phyloP scores from a whole-genome alignment of 164 flowering plant species.

The Vitis rupestris region DNA sequence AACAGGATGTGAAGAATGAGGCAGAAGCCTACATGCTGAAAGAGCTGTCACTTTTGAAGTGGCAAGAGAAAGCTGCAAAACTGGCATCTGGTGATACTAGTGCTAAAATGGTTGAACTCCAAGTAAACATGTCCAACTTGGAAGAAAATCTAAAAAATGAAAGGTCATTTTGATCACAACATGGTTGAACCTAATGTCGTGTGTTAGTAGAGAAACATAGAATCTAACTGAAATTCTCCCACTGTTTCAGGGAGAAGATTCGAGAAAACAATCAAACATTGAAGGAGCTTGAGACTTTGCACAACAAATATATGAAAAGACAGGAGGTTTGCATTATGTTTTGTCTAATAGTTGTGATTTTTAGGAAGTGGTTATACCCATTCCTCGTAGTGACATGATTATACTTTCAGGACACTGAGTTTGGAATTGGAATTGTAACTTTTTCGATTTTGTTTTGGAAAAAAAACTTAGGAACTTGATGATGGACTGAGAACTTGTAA shows the following conservation, averaged over 20 bases:
- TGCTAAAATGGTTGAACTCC: conserved; percentile 46
- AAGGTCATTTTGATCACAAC: conserved; percentile 43
- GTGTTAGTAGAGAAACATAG: not conserved
- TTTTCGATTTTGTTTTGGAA: conserved; percentile 1
- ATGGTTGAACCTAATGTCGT: not conserved
- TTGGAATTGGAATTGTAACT: not conserved
- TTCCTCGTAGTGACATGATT: conserved; percentile 4
- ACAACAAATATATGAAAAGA: conserved; percentile 59
- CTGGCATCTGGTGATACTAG: conserved; percentile 70
- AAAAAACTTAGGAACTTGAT: conserved; percentile 60
- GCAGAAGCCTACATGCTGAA: conserved; percentile 94
- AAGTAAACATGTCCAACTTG: conserved; percentile 48
- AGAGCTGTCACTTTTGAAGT: conserved; percentile 80
- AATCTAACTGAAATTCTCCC: not conserved
- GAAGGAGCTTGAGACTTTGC: conserved; percentile 80
- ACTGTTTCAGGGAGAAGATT: conserved; percentile 67
- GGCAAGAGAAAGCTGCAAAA: conserved; percentile 88
- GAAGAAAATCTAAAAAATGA: conserved; percentile 70
- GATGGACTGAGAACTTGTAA: conserved; percentile 53
- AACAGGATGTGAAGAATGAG: conserved; percentile 86
- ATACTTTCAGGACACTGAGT: not conserved
- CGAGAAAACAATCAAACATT: conserved; percentile 44
- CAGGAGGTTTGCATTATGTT: conserved; percentile 61
- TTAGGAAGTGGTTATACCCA: not conserved
- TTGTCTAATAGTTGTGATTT: not conserved